A percentile compares a stretch with the other conserved stretches of the same genome.
These are phyloP conservation scores for Peterozyma xylosa DNA, from an alignment of 805 yeast species.

Conservation along the genomic window DNA sequence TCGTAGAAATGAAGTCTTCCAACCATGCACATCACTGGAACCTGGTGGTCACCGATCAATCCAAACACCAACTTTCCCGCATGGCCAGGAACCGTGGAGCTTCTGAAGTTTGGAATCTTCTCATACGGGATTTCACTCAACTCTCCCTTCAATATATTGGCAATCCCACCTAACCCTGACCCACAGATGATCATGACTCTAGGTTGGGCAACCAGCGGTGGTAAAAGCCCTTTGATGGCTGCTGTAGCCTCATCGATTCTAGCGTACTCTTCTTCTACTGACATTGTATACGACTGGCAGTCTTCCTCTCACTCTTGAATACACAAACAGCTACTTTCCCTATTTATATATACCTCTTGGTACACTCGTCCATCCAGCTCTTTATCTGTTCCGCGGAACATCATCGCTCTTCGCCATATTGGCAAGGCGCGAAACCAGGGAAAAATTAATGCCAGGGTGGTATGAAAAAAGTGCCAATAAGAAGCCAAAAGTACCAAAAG, in stretches of 20 bases:
- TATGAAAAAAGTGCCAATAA: too few relatives aligned
- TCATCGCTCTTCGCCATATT: too few relatives aligned
- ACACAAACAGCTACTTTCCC: too few relatives aligned
- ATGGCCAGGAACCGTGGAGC: slow-evolving; percentile 87
- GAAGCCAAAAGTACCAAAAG: too few relatives aligned
- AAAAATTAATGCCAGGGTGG: too few relatives aligned
- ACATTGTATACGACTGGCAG: not conserved
- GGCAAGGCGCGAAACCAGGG: too few relatives aligned
- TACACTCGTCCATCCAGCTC: too few relatives aligned
- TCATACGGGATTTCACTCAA: slow-evolving; percentile 50
- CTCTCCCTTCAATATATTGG: slow-evolving; percentile 37
- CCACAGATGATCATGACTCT: slow-evolving; percentile 83
- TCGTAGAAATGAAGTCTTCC: slow-evolving; percentile 92
- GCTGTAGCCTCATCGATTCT: slow-evolving; percentile 4
- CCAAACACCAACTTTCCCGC: slow-evolving; percentile 81
- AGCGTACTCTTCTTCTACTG: slow-evolving; percentile 1
- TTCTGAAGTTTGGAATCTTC: slow-evolving; percentile 72
- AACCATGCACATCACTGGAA: slow-evolving; percentile 87
- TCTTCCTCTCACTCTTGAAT: too few relatives aligned
- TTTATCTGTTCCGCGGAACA: too few relatives aligned
- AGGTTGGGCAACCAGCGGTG: slow-evolving; percentile 29
- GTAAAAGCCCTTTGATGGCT: not conserved
- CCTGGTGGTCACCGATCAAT: slow-evolving; percentile 52
- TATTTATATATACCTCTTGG: too few relatives aligned
- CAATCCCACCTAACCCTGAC: slow-evolving; percentile 87